Evolutionary conservation across 306 rosid genomes (phyloP), one percentile per base, ranked within the genome.

Genomic region (Psophocarpus tetragonolobus): DNA sequence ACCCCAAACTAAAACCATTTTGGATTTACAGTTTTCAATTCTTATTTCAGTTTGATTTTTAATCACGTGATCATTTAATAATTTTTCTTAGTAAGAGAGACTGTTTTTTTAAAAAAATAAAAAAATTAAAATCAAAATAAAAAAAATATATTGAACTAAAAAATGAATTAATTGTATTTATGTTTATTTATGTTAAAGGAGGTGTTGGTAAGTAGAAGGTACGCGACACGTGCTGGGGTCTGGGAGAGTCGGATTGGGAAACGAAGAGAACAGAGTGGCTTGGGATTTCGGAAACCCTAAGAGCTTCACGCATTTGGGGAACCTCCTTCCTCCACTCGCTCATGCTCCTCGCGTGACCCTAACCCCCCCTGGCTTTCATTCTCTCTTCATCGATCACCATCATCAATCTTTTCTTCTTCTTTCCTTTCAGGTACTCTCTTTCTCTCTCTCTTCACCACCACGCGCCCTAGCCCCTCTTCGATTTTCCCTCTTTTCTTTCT

Each of bases 191-290:
- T 29, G 4, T 29, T 29, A 29, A 29, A 29, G 5, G 5, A 23
- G 5, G 39, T 1, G 1, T 7, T 14, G 35, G 72, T 66, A 67
- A 67, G 73, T 67, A 67, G 82, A 79, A 45, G 77, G 54, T 70
- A 70, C 75, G 75, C 88, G 77, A 78, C 88, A 81, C 85, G 85
- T 85, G 88, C 76, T 72, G 74, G 63, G 78, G 71, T 65, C 51
- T 65, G 45, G 56, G 87, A 62, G 41, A 78, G 79, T 62, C 12
- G 73, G 61, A 78, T 85, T 74, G 79, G 71, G 50, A 68, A 75
- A 56, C 45, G 29, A 58, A 68, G 54, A 64, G 26, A 75, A 57
- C 14, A 10, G 79, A 67, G 50, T 44, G 74, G n/a, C 13, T 73
- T 81, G 42, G 39, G 64, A 81, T 81, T 73, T 81, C 53, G 39